phyloP scores from a whole-genome alignment of 441 rosid genomes.

The Syzygium malaccense region DNA sequence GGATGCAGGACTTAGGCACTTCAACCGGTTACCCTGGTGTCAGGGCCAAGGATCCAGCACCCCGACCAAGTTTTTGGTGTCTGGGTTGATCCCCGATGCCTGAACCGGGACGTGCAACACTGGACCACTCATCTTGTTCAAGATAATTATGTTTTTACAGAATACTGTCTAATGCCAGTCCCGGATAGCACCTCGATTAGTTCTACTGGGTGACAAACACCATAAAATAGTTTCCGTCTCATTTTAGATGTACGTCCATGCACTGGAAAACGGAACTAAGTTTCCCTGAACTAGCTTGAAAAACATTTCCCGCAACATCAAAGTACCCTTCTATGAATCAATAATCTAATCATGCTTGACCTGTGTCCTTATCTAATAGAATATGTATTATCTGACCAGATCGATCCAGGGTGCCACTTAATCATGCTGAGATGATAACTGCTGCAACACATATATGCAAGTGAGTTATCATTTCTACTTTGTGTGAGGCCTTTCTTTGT shows the following conservation, averaged over 20 bases:
- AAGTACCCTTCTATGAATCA: neutral
- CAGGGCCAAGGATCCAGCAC: neutral
- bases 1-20: neutral
- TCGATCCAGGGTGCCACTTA: constrained; percentile 64
- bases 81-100: neutral
- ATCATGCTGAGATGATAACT: constrained; percentile 68
- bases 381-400: constrained; percentile 29
- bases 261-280: neutral
- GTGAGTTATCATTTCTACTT: constrained; percentile 29
- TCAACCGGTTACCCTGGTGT: neutral
- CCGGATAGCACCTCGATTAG: neutral
- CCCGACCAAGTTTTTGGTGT: neutral
- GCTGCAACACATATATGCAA: constrained; percentile 67
- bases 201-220: neutral
- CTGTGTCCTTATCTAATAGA: neutral
- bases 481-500: neutral
- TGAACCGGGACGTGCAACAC: neutral
- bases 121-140: neutral
- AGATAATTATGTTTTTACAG: neutral
- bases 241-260: neutral
- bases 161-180: neutral
- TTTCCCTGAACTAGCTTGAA: neutral
- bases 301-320: neutral
- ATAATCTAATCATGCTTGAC: neutral
- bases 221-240: neutral